These are phyloP conservation scores for Grifola frondosa DNA, from an alignment of 1,284 basidiomycete species.

Conservation along the genomic window DNA sequence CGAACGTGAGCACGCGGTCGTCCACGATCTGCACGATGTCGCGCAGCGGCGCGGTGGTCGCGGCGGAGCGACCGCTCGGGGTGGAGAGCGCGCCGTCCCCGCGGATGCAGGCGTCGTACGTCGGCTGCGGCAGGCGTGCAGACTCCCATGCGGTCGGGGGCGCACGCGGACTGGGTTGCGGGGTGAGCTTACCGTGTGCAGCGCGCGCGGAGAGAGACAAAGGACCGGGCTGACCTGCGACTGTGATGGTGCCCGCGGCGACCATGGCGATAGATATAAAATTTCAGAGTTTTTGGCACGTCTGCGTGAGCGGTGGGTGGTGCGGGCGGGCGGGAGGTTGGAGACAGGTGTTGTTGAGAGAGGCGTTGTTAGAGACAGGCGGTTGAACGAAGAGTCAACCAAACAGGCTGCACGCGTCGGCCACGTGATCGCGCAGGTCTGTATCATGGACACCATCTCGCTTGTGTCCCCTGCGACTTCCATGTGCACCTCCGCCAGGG, in stretches of 20 bases:
- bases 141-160: slow-evolving; percentile 86
- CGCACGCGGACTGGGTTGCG: slow-evolving; percentile 76
- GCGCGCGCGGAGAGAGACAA: slow-evolving; percentile 2
- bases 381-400: slow-evolving; percentile 1
- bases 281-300: slow-evolving; percentile 3
- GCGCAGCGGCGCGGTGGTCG: slow-evolving; percentile 57
- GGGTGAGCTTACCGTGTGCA: slow-evolving; percentile 6
- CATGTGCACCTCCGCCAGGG: slow-evolving; percentile 97
- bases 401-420: not conserved
- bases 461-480: slow-evolving; percentile 87
- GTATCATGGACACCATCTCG: slow-evolving; percentile 39
- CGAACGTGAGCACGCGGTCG: slow-evolving; percentile 91
- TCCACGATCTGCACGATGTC: slow-evolving; percentile 80
- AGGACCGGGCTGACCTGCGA: slow-evolving; percentile 60
- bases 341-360: slow-evolving; percentile 11
- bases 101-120: slow-evolving; percentile 67
- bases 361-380: slow-evolving; percentile 9
- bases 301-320: no score
- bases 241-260: slow-evolving; percentile 81
- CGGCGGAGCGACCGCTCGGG: slow-evolving; percentile 50
- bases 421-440: slow-evolving; percentile 7
- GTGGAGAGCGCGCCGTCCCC: slow-evolving; percentile 82
- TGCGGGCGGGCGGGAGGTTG: slow-evolving; percentile 7
- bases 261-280: slow-evolving; percentile 51
- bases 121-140: slow-evolving; percentile 72